Base-by-base conservation (phyloP, 2,329 filamentous ascomycete genomes). In the Pseudofabraea citricarpa region DNA sequence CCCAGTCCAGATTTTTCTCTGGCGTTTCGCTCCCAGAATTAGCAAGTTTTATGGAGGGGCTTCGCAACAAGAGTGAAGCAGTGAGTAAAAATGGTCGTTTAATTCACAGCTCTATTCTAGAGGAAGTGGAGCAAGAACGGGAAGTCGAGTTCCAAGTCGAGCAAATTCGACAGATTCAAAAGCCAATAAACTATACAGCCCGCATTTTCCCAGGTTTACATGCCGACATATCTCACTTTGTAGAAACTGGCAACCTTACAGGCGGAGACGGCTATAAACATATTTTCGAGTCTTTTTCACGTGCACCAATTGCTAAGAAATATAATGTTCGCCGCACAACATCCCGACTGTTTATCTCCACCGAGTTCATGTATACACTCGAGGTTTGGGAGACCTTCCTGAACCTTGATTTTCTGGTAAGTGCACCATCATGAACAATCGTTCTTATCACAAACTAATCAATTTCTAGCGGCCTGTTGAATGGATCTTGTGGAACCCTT, bases 401-500 rank as follows among this genome's bases (percentile, higher is more conserved):
- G 53, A 60, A 64, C 44, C 65, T 70, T 38, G 61, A 66, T 26
- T 70, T 67, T 35, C 23, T 63, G 46, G 58, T 59, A 49, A 50
- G 57, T 49, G n/a, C n/a, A n/a, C n/a, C n/a, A n/a, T n/a, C n/a
- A n/a, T n/a, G n/a, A n/a, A n/a, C n/a, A n/a, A n/a, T n/a, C n/a
- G n/a, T n/a, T n/a, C n/a, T n/a, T n/a, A n/a, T n/a, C n/a, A n/a
- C n/a, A n/a, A n/a, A n/a, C n/a, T 40, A 18, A 44, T 26, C 40
- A 13, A 9, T 44, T 24, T 38, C 33, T 41, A 64, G 45, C 65
- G 70, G 2, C 60, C 75, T 0, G 74, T 81, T 0, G 73, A 80
- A 24, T 85, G 79, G 79, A 54, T 85, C 2, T 59, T 85, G 0
- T 81, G 73, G 71, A 75, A 70, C 45, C 52, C 49, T 0, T 18